Evolutionary conservation across 1,284 basidiomycete genomes (phyloP).

Genomic region (Lentinula novae-zelandiae): DNA sequence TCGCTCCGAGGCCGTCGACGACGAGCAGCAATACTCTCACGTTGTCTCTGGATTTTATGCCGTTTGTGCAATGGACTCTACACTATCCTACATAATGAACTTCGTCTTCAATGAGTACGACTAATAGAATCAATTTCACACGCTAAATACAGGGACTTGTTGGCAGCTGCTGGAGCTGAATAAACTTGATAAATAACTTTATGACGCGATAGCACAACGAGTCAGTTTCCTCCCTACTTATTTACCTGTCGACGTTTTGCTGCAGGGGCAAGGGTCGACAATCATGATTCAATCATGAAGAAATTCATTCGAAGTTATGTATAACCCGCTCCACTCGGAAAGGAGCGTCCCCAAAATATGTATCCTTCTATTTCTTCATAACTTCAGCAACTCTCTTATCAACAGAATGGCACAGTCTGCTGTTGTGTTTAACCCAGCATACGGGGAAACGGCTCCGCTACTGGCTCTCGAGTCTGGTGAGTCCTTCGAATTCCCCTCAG

Average conservation of each 20-base stretch:
- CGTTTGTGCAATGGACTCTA: too few species aligned
- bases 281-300: not conserved
- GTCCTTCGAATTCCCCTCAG: not conserved
- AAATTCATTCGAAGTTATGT: not conserved
- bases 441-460: not conserved
- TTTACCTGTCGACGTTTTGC: not conserved
- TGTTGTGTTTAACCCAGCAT: not conserved
- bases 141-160: too few species aligned
- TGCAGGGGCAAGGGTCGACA: not conserved
- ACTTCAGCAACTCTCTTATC: not conserved
- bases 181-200: too few species aligned
- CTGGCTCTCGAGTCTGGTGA: not conserved
- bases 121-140: too few species aligned
- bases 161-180: too few species aligned
- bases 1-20: too few species aligned
- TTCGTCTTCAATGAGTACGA: too few species aligned
- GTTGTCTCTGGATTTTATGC: too few species aligned
- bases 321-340: not conserved
- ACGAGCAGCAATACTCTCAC: too few species aligned
- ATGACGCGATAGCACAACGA: too few species aligned
- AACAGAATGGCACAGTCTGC: not conserved
- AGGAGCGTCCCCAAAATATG: not conserved
- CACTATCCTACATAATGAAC: too few species aligned
- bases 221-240: too few species aligned
- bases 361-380: not conserved